Evolutionary conservation across 228 moss, liverwort and hornwort genomes (phyloP).

Genomic region (Sphagnum fallax): DNA sequence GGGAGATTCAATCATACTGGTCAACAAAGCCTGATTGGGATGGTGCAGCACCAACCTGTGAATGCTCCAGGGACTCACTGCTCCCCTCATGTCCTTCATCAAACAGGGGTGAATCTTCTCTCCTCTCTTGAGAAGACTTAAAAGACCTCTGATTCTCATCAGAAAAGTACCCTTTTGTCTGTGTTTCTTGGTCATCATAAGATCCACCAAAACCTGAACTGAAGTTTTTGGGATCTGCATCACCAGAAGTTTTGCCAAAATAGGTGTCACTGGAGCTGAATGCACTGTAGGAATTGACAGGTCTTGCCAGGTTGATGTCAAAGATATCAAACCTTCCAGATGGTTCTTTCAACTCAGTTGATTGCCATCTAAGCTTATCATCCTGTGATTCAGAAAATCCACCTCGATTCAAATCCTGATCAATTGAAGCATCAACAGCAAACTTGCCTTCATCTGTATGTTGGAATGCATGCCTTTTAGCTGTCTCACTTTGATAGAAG

Average conservation of each 20-base stretch:
- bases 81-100: conserved; percentile 39
- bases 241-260: conserved; percentile 10
- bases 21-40: too few relatives aligned
- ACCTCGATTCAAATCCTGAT: not conserved
- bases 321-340: conserved; percentile 36
- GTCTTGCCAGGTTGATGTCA: conserved; percentile 42
- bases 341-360: conserved; percentile 9
- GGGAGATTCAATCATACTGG: too few relatives aligned
- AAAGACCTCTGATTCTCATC: conserved; percentile 7
- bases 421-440: conserved; percentile 5
- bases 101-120: conserved; percentile 49
- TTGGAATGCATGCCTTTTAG: conserved; percentile 23
- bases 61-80: too few relatives aligned
- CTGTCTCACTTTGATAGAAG: conserved; percentile 13
- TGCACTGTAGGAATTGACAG: conserved; percentile 30
- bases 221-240: conserved; percentile 6
- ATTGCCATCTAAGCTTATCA: conserved; percentile 29
- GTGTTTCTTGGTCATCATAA: conserved; percentile 8
- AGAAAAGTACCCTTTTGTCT: conserved; percentile 11
- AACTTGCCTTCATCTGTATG: conserved; percentile 10
- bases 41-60: too few relatives aligned
- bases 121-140: conserved; percentile 19
- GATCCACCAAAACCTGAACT: conserved; percentile 20
- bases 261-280: conserved; percentile 21
- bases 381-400: too few relatives aligned